Percentiles rank a stretch among this genome's conserved stretches.
phyloP scores from a whole-genome alignment of 1,284 basidiomycete species.

The Xerocomus amazonicus region DNA sequence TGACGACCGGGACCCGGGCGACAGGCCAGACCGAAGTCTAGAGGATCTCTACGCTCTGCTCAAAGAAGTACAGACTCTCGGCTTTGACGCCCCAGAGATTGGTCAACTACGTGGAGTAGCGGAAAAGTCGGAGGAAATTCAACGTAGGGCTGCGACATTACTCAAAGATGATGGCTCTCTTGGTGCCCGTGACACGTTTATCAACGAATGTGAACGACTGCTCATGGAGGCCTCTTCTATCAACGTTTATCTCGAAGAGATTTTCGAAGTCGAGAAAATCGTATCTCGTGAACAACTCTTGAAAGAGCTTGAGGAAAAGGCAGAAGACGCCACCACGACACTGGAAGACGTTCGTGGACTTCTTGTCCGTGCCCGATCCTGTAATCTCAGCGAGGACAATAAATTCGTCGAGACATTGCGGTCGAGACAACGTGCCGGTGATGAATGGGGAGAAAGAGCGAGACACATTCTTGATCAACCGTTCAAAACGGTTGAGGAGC shows the following conservation, averaged over 20 bases:
- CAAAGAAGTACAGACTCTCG: constrained; percentile 68
- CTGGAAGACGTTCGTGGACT: constrained; percentile 69
- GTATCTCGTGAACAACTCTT: constrained; percentile 69
- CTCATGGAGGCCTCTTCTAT: constrained; percentile 67
- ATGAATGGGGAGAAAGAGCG: constrained; percentile 69
- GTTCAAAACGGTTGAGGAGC: constrained; percentile 66
- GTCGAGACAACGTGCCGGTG: constrained; percentile 55
- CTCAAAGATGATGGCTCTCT: constrained; percentile 37
- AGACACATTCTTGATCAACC: constrained; percentile 58
- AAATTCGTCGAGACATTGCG: constrained; percentile 57
- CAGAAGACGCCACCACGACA: constrained; percentile 52
- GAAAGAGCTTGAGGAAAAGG: constrained; percentile 63
- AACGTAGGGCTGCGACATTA: constrained; percentile 49
- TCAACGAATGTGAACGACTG: constrained; percentile 67
- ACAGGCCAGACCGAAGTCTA: constrained; percentile 64
- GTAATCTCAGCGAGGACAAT: constrained; percentile 61
- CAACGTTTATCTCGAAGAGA: constrained; percentile 75
- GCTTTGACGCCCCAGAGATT: constrained; percentile 80
- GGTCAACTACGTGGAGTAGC: constrained; percentile 52
- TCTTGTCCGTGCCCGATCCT: constrained; percentile 62
- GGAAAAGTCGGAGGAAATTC: constrained; percentile 64
- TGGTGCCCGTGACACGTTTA: constrained; percentile 52
- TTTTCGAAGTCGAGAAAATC: constrained; percentile 72
- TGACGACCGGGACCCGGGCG: constrained; percentile 53
- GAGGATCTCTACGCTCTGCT: constrained; percentile 67